phyloP scores from a whole-genome alignment of 1,284 basidiomycete genomes.

The Pseudozyma thailandica region DNA sequence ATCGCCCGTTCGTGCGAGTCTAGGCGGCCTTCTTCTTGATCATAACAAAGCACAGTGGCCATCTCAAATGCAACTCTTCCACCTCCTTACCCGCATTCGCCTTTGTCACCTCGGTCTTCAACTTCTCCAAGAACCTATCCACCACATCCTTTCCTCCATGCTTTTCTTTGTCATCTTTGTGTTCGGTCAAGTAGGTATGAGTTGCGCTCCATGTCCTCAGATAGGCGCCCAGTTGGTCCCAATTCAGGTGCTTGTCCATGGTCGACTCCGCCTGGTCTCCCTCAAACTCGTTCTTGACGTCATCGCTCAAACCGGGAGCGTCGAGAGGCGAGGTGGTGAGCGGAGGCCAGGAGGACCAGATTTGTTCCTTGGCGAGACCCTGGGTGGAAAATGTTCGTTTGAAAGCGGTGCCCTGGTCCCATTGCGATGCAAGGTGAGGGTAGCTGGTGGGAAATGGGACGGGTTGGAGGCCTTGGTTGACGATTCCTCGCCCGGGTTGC shows the following conservation, averaged over 20 bases:
- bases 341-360: slow-evolving; percentile 33
- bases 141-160: slow-evolving; percentile 42
- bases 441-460: slow-evolving; percentile 74
- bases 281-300: slow-evolving; percentile 9
- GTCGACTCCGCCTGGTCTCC: slow-evolving; percentile 7
- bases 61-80: slow-evolving; percentile 31
- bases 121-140: slow-evolving; percentile 27
- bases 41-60: slow-evolving; percentile 52
- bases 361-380: slow-evolving; percentile 15
- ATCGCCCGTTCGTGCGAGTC: background rate
- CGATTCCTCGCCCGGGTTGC: slow-evolving; percentile 80
- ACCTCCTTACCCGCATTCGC: slow-evolving; percentile 28
- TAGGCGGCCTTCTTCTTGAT: slow-evolving; percentile 40
- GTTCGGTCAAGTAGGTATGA: slow-evolving; percentile 76
- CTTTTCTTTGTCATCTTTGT: slow-evolving; percentile 73
- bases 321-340: slow-evolving; percentile 9
- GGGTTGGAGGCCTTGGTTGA: slow-evolving; percentile 78
- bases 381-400: slow-evolving; percentile 32
- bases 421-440: slow-evolving; percentile 68
- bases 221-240: slow-evolving; percentile 77
- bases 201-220: slow-evolving; percentile 79
- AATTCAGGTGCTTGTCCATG: slow-evolving; percentile 75
- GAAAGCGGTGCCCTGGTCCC: slow-evolving; percentile 19
- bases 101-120: slow-evolving; percentile 12
- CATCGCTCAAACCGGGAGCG: background rate